These are phyloP conservation scores for Lachnellula hyalina DNA, from an alignment of 2,329 filamentous ascomycete genomes.

Conservation along the genomic window DNA sequence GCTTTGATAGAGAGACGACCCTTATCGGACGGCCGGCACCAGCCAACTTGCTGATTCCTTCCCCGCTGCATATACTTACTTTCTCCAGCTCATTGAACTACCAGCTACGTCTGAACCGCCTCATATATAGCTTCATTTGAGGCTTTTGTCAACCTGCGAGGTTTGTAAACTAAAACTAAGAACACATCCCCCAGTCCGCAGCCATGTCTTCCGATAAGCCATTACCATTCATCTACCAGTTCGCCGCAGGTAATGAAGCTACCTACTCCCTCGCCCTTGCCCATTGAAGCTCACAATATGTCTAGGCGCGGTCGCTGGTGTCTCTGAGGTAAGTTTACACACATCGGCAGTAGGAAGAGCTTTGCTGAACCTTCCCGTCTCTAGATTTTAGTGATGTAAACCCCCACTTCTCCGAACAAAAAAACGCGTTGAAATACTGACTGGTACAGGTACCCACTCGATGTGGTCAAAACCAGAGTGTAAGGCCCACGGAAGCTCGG, in stretches of 20 bases:
- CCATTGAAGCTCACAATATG: constrained; percentile 27
- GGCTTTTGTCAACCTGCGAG: not conserved
- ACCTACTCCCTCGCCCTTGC: constrained; percentile 17
- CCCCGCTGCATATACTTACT: not conserved
- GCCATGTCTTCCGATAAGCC: constrained; percentile 66
- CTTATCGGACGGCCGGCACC: too few species aligned
- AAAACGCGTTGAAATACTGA: constrained; percentile 11
- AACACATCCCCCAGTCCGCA: constrained; percentile 24
- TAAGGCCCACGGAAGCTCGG: constrained; percentile 42
- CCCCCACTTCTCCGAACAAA: constrained; percentile 11
- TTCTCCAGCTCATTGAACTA: not conserved
- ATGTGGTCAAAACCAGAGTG: constrained; percentile 98
- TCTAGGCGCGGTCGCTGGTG: constrained; percentile 85
- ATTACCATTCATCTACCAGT: constrained; percentile 90
- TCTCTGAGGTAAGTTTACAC: constrained; percentile 76
- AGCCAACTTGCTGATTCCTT: not conserved
- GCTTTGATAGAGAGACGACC: too few species aligned
- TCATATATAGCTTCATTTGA: not conserved
- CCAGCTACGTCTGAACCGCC: not conserved
- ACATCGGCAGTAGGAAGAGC: not conserved
- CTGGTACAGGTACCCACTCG: constrained; percentile 81
- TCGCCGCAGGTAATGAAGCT: constrained; percentile 68
- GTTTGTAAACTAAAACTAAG: not conserved
- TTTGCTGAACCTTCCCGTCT: constrained; percentile 19
- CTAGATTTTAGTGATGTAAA: constrained; percentile 84